Base-by-base conservation (phyloP, 208 protist genomes). In the Tritrichomonas musculus region DNA sequence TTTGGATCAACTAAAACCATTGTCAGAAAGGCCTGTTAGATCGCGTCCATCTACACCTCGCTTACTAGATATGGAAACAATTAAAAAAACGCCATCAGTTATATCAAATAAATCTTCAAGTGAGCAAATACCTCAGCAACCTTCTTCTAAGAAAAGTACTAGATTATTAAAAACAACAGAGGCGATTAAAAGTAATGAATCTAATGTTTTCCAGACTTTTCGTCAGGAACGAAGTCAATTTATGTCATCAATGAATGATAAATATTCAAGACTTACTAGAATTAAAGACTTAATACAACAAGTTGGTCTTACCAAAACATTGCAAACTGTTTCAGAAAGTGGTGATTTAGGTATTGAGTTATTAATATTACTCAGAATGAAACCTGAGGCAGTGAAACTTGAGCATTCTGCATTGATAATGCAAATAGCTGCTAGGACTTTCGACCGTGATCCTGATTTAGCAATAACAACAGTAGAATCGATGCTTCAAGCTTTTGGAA, bases 171-270 rank as follows among this genome's bases (percentile, higher is more conserved):
- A 17, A 17, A 22, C 53, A 60, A 17, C 53, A 22, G 53, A 60
- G 17, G 17, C 5, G 5, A 17, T 22, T 60, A 60, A 60, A 60
- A 60, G 17, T 60, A 17, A 60, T 60, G 53, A 60, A 60, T 44
- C 41, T n/a, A 0, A 1, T 30, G 73, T 88, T 57, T 88, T 33
- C 27, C 53, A 53, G 1, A 47, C 53, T 20, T 88, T 88, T 57
- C 41, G 77, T 57, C 53, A 57, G 17, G 20, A n/a, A 2, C 8
- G 47, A 57, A 41, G 47, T 17, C 25, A 9, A 27, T 88, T 57
- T 50, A 88, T 88, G 77, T 53, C 77, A n/a, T 39, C 9, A n/a
- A 88, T 88, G 47, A 88, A 88, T 36, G 77, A 88, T 39, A 88
- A 47, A 88, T 88, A 55, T 36, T 53, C 77, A 39, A 53, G 47